Conservation (phyloP, 257 asterid species). For the Solanum acaule region DNA sequence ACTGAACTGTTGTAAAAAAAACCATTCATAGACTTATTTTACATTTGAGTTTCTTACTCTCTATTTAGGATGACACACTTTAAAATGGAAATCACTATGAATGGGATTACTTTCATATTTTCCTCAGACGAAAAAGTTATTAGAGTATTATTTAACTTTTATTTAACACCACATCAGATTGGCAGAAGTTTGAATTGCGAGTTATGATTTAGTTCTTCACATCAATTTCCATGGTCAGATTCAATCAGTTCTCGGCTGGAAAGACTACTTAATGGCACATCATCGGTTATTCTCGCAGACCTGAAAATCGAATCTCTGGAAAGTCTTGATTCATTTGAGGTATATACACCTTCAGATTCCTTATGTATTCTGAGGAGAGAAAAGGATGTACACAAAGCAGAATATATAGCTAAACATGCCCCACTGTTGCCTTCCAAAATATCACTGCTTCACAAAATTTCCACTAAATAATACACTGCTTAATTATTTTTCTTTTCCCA, state of each 20-base stretch:
- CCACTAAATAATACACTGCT: neutral
- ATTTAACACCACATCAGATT: neutral
- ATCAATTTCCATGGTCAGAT: conserved; percentile 30
- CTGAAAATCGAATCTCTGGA: conserved; percentile 44
- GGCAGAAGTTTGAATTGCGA: neutral
- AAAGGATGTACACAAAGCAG: neutral
- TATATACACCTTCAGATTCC: conserved; percentile 7
- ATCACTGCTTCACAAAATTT: neutral
- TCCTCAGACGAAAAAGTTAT: neutral
- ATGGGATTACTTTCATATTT: neutral
- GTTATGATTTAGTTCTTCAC: neutral
- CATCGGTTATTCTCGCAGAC: conserved; percentile 57
- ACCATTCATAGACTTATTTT: neutral
- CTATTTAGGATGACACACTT: neutral
- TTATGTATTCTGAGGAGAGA: neutral
- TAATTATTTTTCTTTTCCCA: neutral
- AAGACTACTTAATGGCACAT: conserved; percentile 49
- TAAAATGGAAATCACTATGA: neutral
- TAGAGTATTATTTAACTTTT: neutral
- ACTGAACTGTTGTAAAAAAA: neutral
- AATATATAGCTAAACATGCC: neutral
- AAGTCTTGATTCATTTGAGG: conserved; percentile 77
- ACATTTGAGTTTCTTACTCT: neutral
- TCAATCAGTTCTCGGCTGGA: conserved; percentile 49
- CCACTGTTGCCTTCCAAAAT: neutral